Percentiles rank a stretch among this genome's conserved stretches.
phyloP scores from a whole-genome alignment of 768 basidiomycete genomes.

The Tylopilus plumbeoviolaceoides region DNA sequence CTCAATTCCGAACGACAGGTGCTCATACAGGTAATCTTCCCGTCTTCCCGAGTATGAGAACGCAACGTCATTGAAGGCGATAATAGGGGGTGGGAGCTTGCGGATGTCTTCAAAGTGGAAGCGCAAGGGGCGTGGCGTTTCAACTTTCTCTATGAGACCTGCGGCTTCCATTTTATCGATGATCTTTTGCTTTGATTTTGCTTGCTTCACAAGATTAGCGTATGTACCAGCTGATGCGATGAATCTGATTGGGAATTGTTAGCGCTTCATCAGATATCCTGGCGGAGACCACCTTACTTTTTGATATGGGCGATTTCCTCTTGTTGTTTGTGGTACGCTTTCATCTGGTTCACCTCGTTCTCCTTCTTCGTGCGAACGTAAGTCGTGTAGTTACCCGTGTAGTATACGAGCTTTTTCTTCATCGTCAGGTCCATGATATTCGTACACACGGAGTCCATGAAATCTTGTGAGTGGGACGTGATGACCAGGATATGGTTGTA shows the following conservation, averaged over 20 bases:
- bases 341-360: conserved; percentile 99
- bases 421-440: conserved; percentile 95
- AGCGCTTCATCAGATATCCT: conserved; percentile 4
- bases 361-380: conserved; percentile 94
- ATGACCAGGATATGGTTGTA: conserved; percentile 99
- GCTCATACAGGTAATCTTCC: conserved; percentile 82
- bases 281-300: conserved; percentile 52
- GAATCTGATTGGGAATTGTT: conserved; percentile 50
- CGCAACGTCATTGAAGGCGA: conserved; percentile 92
- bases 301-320: conserved; percentile 99
- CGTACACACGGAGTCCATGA: conserved; percentile 97
- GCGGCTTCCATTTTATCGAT: conserved; percentile 99
- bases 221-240: conserved; percentile 99
- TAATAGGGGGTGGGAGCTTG: conserved; percentile 93
- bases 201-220: conserved; percentile 97
- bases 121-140: conserved; percentile 62
- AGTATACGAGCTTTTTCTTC: conserved; percentile 92
- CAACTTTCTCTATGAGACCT: conserved; percentile 90
- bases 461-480: conserved; percentile 98
- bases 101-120: conserved; percentile 97
- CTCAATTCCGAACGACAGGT: conserved; percentile 98
- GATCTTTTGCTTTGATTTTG: conserved; percentile 99
- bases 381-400: conserved; percentile 95
- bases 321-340: conserved; percentile 97
- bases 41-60: conserved; percentile 93